These are phyloP conservation scores for Zygosaccharomyces siamensis DNA, from an alignment of 805 yeast genomes.

Conservation along the genomic window DNA sequence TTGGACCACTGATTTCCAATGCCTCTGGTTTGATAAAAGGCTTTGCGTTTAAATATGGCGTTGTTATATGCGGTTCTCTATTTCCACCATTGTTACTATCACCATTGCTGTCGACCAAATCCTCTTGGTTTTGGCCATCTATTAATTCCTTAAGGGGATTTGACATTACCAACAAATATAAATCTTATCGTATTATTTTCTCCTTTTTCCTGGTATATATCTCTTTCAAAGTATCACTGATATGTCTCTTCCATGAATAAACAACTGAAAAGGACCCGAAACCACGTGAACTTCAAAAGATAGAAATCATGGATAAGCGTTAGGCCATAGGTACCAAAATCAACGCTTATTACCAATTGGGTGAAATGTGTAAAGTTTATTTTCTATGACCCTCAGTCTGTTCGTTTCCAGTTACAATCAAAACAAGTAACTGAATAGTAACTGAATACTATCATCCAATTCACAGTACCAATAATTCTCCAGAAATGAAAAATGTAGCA, in stretches of 20 bases:
- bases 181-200: not conserved
- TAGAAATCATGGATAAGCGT: too few species aligned
- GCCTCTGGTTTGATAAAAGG: slow-evolving; percentile 3
- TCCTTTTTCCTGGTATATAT: not conserved
- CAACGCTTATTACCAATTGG: not conserved
- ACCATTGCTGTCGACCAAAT: slow-evolving; percentile 2
- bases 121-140: slow-evolving; percentile 2
- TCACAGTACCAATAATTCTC: not conserved
- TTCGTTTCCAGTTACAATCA: not conserved
- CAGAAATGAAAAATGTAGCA: not conserved
- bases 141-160: slow-evolving; percentile 9
- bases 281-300: not conserved
- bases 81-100: not conserved
- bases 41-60: not conserved
- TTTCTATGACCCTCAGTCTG: not conserved
- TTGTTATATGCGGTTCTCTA: not conserved
- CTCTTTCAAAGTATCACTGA: not conserved
- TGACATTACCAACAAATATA: slow-evolving; percentile 8
- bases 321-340: too few species aligned
- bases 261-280: not conserved
- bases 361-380: too few species aligned
- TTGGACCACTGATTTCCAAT: slow-evolving; percentile 3
- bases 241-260: not conserved
- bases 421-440: not conserved
- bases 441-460: not conserved